Conservation (phyloP, 2,329 filamentous ascomycete genomes). For the Calycina marina region DNA sequence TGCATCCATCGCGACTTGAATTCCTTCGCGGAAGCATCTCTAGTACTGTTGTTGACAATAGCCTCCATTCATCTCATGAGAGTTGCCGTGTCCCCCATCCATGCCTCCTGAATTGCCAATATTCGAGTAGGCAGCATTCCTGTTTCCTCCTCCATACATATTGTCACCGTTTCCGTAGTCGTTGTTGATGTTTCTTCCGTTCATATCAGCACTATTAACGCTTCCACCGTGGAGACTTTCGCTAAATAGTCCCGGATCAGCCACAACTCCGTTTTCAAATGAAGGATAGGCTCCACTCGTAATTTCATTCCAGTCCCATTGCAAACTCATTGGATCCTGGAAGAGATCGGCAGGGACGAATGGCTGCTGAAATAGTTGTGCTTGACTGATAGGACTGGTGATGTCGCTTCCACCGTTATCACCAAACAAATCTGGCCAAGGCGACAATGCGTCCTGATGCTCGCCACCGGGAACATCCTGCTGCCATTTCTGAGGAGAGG, state of each 20-base stretch:
- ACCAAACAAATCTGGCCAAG: constrained; percentile 17
- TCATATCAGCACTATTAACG: no score
- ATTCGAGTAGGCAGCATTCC: no score
- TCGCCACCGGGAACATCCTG: constrained; percentile 10
- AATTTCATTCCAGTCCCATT: constrained; percentile 60
- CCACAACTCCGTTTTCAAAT: constrained; percentile 41
- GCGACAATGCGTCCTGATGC: constrained; percentile 18
- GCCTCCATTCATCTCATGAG: no score
- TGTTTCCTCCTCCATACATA: no score
- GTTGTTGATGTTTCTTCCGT: no score
- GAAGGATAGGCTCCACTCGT: constrained; percentile 49
- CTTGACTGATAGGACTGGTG: constrained; percentile 18
- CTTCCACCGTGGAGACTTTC: no score
- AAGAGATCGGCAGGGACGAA: constrained; percentile 88
- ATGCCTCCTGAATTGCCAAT: no score
- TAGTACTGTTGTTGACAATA: no score
- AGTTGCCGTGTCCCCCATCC: no score
- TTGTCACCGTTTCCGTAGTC: no score
- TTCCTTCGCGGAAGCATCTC: no score
- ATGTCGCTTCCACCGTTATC: constrained; percentile 18
- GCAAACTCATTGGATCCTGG: constrained; percentile 89
- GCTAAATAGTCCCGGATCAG: constrained; percentile 13
- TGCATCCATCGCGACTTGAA: no score
- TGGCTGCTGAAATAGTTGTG: constrained; percentile 57
- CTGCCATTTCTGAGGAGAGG: constrained; percentile 14